Conservation (phyloP, 306 rosid species). For the Cucurbita moschata region DNA sequence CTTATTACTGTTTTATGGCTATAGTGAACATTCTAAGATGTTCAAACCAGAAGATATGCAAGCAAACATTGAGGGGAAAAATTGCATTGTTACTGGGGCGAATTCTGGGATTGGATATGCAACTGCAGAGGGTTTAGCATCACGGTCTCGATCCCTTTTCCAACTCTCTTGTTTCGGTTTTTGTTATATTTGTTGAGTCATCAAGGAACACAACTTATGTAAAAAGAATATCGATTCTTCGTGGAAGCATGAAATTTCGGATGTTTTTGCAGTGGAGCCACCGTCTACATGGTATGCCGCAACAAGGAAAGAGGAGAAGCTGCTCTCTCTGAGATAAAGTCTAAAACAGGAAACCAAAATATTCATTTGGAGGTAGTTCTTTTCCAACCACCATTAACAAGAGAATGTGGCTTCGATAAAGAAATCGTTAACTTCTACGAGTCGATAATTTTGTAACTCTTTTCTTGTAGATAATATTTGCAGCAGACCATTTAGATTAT, state of each 20-base stretch:
- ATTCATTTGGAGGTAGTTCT: conserved; percentile 61
- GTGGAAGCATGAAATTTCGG: not conserved
- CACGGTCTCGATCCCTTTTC: conserved; percentile 35
- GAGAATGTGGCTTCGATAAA: not conserved
- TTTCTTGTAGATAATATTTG: not conserved
- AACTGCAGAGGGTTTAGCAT: conserved; percentile 78
- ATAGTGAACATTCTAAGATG: conserved; percentile 62
- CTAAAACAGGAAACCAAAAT: conserved; percentile 59
- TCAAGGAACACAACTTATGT: not conserved
- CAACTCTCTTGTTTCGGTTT: not conserved
- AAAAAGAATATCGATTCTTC: not conserved
- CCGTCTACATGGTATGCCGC: conserved; percentile 73
- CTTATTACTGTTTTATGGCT: not conserved
- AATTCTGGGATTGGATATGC: conserved; percentile 91
- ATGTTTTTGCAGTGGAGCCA: conserved; percentile 52
- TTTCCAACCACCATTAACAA: not conserved
- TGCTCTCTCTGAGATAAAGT: conserved; percentile 59
- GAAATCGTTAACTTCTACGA: too few relatives aligned
- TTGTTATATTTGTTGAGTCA: not conserved
- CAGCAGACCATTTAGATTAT: not conserved
- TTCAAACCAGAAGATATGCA: conserved; percentile 63
- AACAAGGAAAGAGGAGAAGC: conserved; percentile 82
- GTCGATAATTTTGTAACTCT: not conserved
- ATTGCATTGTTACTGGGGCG: conserved; percentile 88
- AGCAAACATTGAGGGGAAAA: conserved; percentile 46